Evolutionary conservation across 176 grass and related monocot species (phyloP), one percentile per base, ranked within the genome.

Genomic region (Puccinellia tenuiflora): DNA sequence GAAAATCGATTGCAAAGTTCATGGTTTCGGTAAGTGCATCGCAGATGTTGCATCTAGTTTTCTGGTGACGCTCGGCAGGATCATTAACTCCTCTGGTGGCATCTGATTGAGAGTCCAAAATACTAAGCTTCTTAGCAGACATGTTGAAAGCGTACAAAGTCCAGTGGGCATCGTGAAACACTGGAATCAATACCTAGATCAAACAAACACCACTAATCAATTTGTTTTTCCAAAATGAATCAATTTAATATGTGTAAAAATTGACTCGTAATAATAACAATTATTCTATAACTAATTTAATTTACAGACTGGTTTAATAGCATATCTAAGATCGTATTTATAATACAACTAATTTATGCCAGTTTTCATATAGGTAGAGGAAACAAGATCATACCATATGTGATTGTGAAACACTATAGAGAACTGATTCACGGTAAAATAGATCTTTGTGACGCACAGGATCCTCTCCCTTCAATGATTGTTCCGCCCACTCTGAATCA

Each of bases 131-230:
- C 8, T 42, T 15, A 45, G 59, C 76, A 18, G 5, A 37, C 76
- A 78, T 78, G 76, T 78, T 78, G 55, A 78, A 78, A 61, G 55
- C 76, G 26, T 78, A 78, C 1, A 78, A 55, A 29, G 35, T 43
- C 75, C 75, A 78, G 1, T 78, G 54, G 6, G 0, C 1, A 45
- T 1, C n/a, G 45, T 28, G 5, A 39, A 6, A 6, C 15, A 78
- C 76, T 6, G 76, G 76, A 0, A 78, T 62, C 13, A 78, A 45
- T 59, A 78, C 37, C 76, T 78, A 26, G 38, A 37, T 22, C 47
- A 61, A 74, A 31, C n/a, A 31, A 11, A 26, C 28, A 0, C 33
- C 7, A 14, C 6, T n/a, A n/a, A n/a, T 73, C 25, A 50, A 10
- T 2, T 72, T 39, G 64, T 1, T n/a, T 21, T 10, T 9, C 0